Base-by-base conservation (phyloP, 805 yeast genomes). In the Starmerella sp. region DNA sequence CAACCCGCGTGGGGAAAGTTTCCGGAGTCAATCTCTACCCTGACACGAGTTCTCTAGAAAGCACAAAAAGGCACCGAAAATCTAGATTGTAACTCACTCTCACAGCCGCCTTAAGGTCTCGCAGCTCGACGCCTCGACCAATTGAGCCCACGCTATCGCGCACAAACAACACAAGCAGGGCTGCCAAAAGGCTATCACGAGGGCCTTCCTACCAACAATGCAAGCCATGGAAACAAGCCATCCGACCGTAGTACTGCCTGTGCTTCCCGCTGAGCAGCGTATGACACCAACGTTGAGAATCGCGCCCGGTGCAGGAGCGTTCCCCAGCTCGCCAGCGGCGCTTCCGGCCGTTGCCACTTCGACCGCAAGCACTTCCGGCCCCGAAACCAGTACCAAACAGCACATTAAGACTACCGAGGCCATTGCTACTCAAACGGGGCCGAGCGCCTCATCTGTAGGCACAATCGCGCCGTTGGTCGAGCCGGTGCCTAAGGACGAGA, bases 1-100 rank as follows among this genome's bases (percentile, higher is more conserved):
- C 5, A 32, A 9, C 14, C 39, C 49, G 31, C 11, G 32, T 15
- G 17, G 30, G 30, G 49, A 34, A 46, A 46, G 49, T 34, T 46
- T 46, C 39, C 15, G 3, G 34, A 46, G 49, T 17, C 49, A 46
- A 46, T 46, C 49, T 46, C n/a, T 34, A n/a, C 49, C 49, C 49
- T 46, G 39, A 30, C 30, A 17, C 39, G 35, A 17, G 22, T 6
- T 29, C 13, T 30, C 11, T 17, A 17, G 34, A 46, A 34, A 34
- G 49, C 49, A 32, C 39, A 32, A 5, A 32, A 14, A 10, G 39
- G 37, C 39, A 4, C 30, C 15, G 13, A 46, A 46, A 46, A 46
- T 46, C 49, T 46, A 46, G 49, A 46, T 46, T 46, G 49, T 34
- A 34, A 31, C 35, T 31, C 36, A 43, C 13, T 5, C 47, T 8